Conservation (phyloP, 2,329 filamentous ascomycete genomes). For the Pseudogymnoascus pannorum region DNA sequence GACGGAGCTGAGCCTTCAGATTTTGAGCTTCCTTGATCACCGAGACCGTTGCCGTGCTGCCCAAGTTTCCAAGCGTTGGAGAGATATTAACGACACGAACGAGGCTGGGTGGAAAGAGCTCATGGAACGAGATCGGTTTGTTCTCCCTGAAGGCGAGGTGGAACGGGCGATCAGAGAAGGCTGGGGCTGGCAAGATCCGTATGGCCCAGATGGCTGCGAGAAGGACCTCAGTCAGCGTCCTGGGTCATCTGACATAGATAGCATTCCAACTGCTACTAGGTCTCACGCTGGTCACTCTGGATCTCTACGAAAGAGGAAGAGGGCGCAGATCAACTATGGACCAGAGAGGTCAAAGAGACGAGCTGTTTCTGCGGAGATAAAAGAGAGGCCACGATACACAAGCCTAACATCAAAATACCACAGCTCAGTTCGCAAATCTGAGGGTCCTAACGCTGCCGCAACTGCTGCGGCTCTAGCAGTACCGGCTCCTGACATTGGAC, state of each 20-base stretch:
- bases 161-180: constrained; percentile 81
- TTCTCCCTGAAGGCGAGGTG: constrained; percentile 72
- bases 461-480: constrained; percentile 77
- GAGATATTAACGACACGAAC: constrained; percentile 81
- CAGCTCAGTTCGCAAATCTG: constrained; percentile 40
- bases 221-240: constrained; percentile 63
- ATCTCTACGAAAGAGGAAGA: constrained; percentile 26
- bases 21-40: constrained; percentile 78
- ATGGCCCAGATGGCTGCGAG: constrained; percentile 67
- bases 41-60: constrained; percentile 83
- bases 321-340: constrained; percentile 17
- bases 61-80: constrained; percentile 91
- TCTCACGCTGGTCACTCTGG: background rate
- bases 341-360: constrained; percentile 26
- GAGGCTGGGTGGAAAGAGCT: constrained; percentile 95
- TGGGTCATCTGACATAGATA: constrained; percentile 40
- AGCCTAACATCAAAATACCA: constrained; percentile 20
- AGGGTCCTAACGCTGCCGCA: constrained; percentile 81
- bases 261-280: constrained; percentile 17
- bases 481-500: constrained; percentile 71
- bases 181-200: constrained; percentile 95
- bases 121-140: constrained; percentile 76
- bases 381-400: constrained; percentile 19
- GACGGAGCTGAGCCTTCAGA: constrained; percentile 77
- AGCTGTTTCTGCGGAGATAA: constrained; percentile 23